Percentiles rank a stretch among this genome's conserved stretches.
Evolutionary conservation across 164 flowering plant genomes (phyloP).

Genomic region (Pachysandra terminalis): DNA sequence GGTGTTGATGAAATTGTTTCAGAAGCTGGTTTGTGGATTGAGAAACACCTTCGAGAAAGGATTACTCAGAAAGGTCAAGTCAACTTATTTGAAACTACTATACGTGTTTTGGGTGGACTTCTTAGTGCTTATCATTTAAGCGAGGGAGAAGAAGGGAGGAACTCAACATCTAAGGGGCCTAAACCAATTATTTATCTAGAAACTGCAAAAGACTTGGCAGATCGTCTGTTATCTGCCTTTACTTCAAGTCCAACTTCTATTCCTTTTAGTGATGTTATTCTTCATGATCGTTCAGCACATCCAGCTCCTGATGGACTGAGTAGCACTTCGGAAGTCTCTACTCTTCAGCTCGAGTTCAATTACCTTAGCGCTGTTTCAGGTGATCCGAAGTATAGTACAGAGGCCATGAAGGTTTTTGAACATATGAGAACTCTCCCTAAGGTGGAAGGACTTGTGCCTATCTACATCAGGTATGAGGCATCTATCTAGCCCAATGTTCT

Average conservation of each 20-base stretch:
- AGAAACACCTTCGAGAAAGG: conserved; percentile 59
- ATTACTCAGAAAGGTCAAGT: conserved; percentile 81
- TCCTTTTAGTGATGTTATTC: conserved; percentile 90
- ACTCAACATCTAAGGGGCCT: conserved; percentile 46
- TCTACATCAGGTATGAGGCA: conserved; percentile 71
- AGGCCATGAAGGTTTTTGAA: conserved; percentile 90
- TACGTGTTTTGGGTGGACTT: conserved; percentile 95
- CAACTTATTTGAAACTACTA: conserved; percentile 95
- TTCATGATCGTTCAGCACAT: conserved; percentile 72
- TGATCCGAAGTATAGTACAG: conserved; percentile 69
- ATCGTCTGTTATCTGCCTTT: conserved; percentile 76
- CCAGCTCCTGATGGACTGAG: conserved; percentile 91
- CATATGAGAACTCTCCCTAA: conserved; percentile 80
- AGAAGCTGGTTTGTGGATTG: conserved; percentile 93
- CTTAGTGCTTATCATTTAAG: conserved; percentile 96
- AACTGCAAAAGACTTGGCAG: conserved; percentile 75
- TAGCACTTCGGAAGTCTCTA: conserved; percentile 92
- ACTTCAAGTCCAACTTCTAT: conserved; percentile 89
- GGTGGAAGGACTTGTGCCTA: conserved; percentile 94
- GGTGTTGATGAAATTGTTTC: conserved; percentile 65
- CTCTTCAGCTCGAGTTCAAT: conserved; percentile 93
- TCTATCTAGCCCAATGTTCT: not conserved
- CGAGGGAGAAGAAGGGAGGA: conserved; percentile 49
- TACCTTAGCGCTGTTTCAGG: conserved; percentile 81
- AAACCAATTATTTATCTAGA: conserved; percentile 72